Evolutionary conservation across 176 grass and related monocot genomes (phyloP), one percentile per base, ranked within the genome.

Genomic region (Poa pratensis): DNA sequence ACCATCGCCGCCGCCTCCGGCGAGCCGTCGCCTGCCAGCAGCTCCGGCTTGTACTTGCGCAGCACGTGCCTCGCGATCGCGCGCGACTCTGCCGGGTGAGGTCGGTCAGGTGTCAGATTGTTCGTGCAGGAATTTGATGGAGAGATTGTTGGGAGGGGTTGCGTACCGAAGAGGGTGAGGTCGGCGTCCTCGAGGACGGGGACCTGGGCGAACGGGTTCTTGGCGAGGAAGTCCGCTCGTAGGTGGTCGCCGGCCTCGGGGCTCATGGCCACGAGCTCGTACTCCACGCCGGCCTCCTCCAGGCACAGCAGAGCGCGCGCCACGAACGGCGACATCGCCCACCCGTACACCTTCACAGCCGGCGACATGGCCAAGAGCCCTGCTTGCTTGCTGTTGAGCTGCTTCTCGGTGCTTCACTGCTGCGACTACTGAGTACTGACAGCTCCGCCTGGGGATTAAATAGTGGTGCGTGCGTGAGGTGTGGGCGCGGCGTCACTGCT

Each of bases 271-370:
- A 91, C 87, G 70, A 87, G 28, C 28, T 90, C 59, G 46, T 91
- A 89, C 20, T 85, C 64, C 3, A 79, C 89, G 40, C 81, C 89
- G 58, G 88, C 90, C 87, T 94, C 90, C 92, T 90, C 87, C 65
- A 94, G 85, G 84, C 80, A 69, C 51, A 90, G 70, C 62, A 94
- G 63, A 71, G 84, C 78, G 7, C 67, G 78, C 52, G 79, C 78
- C 61, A 85, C 90, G 84, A 81, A 82, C 77, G 90, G 83, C 58
- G 92, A 84, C 82, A 45, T 66, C 22, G 81, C 17, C 85, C 17
- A 60, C 46, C 89, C 92, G 69, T 89, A 89, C 49, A 94, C 20
- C 75, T 89, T 94, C 65, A 77, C 50, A 3, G 18, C 30, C 80
- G 24, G 35, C 2, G 51, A 37, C 35, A 37, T 37, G 35, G 35